These are phyloP conservation scores for Naganishia vishniacii DNA, from an alignment of 768 basidiomycete genomes.

Conservation along the genomic window DNA sequence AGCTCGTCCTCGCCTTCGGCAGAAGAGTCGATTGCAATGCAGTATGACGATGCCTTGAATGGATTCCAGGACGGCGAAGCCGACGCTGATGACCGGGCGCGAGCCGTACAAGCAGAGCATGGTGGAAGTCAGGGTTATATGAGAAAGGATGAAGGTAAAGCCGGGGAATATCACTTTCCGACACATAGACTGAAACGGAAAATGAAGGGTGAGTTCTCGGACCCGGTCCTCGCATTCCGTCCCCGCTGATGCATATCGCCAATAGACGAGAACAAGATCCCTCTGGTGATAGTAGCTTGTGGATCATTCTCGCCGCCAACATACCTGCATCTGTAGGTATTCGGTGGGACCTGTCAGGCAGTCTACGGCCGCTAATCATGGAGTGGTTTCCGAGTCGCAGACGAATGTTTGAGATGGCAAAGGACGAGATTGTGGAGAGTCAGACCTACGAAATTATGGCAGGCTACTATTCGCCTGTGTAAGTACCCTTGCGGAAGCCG, in stretches of 20 bases:
- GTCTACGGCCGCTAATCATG: no score
- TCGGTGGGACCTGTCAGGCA: no score
- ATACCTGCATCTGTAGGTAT: conserved; percentile 70
- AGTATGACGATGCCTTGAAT: conserved; percentile 36
- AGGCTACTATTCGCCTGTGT: conserved; percentile 90
- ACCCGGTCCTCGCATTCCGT: neutral
- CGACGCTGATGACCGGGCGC: conserved; percentile 47
- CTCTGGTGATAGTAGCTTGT: conserved; percentile 64
- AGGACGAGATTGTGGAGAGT: conserved; percentile 78
- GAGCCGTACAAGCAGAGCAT: conserved; percentile 40
- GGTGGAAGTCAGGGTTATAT: conserved; percentile 42
- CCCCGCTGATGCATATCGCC: neutral
- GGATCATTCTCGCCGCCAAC: conserved; percentile 97
- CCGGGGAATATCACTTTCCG: conserved; percentile 49
- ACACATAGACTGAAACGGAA: conserved; percentile 43
- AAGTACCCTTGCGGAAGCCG: conserved; percentile 2
- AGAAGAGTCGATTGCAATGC: neutral
- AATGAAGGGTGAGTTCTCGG: conserved; percentile 48
- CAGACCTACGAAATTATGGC: conserved; percentile 93
- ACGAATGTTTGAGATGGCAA: conserved; percentile 99
- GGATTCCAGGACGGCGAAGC: conserved; percentile 48
- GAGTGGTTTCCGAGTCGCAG: no score
- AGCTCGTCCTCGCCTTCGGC: neutral
- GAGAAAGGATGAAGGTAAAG: conserved; percentile 34
- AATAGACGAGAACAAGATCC: conserved; percentile 24